These are phyloP conservation scores for Choanephora cucurbitarum DNA, from an alignment of 371 early-diverging fungal species.

Conservation along the genomic window DNA sequence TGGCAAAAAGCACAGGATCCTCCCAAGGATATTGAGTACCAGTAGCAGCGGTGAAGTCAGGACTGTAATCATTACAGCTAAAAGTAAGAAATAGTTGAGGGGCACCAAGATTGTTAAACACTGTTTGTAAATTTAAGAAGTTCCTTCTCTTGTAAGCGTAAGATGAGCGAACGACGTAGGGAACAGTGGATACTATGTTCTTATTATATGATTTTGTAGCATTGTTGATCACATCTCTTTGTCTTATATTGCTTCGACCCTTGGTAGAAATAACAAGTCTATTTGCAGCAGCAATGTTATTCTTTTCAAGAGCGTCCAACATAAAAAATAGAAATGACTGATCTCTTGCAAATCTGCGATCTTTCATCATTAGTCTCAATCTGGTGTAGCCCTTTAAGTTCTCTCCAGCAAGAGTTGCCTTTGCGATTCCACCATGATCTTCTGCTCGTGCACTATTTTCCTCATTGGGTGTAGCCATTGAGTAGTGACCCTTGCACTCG, in stretches of 20 bases:
- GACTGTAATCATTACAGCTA: slow-evolving; percentile 3
- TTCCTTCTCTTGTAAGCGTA: slow-evolving; percentile 10
- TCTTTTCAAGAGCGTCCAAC: slow-evolving; percentile 3
- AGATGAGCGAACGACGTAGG: neutral
- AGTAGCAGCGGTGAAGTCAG: neutral
- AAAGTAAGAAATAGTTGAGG: slow-evolving; percentile 17
- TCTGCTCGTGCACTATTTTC: neutral
- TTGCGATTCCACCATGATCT: neutral
- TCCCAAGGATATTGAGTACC: slow-evolving; percentile 4
- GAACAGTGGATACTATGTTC: neutral
- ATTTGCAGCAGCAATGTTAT: neutral
- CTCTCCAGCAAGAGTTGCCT: neutral
- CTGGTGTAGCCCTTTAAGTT: slow-evolving; percentile 1
- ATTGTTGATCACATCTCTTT: neutral
- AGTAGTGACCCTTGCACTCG: slow-evolving; percentile 6
- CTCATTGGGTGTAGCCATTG: neutral
- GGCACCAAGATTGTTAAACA: neutral
- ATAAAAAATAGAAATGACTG: slow-evolving; percentile 4
- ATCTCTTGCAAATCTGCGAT: slow-evolving; percentile 11
- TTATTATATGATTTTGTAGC: neutral
- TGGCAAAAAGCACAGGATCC: slow-evolving; percentile 4
- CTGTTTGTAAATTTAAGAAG: neutral
- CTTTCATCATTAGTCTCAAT: neutral
- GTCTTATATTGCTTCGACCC: neutral
- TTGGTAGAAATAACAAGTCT: neutral